These are phyloP conservation scores for Metschnikowia noctiluminum DNA, from an alignment of 805 yeast species.

Conservation along the genomic window DNA sequence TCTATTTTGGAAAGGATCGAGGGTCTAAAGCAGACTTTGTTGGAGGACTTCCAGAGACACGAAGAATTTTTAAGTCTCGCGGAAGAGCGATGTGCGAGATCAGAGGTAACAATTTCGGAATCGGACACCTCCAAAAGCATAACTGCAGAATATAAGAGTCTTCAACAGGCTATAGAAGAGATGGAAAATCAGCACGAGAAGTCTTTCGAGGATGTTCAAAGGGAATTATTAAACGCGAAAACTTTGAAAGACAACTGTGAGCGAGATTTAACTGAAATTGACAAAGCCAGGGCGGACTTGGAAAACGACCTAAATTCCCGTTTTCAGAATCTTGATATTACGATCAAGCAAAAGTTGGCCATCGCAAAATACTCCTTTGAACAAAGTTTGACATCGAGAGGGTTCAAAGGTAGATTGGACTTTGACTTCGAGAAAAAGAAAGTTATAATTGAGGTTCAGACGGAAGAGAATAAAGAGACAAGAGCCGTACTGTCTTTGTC, in stretches of 20 bases:
- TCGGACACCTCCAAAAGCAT: slow-evolving; percentile 47
- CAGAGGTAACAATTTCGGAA: slow-evolving; percentile 39
- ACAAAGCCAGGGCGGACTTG: slow-evolving; percentile 23
- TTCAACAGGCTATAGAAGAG: slow-evolving; percentile 45
- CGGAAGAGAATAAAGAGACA: slow-evolving; percentile 53
- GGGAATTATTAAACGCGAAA: slow-evolving; percentile 44
- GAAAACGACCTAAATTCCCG: slow-evolving; percentile 31
- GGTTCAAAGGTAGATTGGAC: slow-evolving; percentile 67
- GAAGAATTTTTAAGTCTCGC: slow-evolving; percentile 26
- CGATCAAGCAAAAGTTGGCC: slow-evolving; percentile 27
- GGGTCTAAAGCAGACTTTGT: slow-evolving; percentile 11
- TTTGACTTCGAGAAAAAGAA: slow-evolving; percentile 54
- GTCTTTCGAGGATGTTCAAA: slow-evolving; percentile 52
- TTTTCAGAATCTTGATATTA: slow-evolving; percentile 31
- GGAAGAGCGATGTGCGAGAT: slow-evolving; percentile 44
- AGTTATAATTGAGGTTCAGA: slow-evolving; percentile 59
- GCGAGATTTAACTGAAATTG: slow-evolving; percentile 34
- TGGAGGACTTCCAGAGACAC: slow-evolving; percentile 12
- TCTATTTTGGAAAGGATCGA: slow-evolving; percentile 14
- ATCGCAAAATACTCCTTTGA: slow-evolving; percentile 47
- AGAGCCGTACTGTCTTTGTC: slow-evolving; percentile 81
- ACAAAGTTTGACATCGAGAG: slow-evolving; percentile 58
- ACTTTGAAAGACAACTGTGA: slow-evolving; percentile 42
- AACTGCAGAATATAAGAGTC: slow-evolving; percentile 43
- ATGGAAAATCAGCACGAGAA: slow-evolving; percentile 55